A percentile compares a stretch with the other conserved stretches of the same genome.
phyloP scores from a whole-genome alignment of 495 filamentous ascomycete species.

The Neurospora africana region DNA sequence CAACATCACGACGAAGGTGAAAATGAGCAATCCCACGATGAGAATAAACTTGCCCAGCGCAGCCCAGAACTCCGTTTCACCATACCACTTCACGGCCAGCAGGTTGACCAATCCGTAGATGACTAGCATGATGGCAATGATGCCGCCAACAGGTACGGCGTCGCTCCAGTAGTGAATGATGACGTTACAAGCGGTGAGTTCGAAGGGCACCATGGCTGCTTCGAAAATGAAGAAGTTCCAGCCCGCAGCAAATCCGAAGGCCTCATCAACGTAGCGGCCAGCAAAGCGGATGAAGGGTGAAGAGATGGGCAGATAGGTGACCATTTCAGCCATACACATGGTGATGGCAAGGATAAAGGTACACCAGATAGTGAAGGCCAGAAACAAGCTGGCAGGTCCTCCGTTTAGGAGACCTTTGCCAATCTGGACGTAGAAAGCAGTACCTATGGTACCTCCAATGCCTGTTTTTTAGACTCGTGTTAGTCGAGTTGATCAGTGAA shows the following conservation, averaged over 20 bases:
- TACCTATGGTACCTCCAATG: conserved; percentile 49
- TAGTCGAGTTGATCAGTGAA: not conserved
- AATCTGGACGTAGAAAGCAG: conserved; percentile 41
- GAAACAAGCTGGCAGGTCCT: conserved; percentile 64
- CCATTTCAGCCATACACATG: conserved; percentile 65
- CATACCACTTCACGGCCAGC: conserved; percentile 54
- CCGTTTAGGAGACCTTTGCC: conserved; percentile 57
- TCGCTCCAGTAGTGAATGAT: conserved; percentile 62
- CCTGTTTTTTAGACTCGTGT: conserved; percentile 35
- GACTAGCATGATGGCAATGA: conserved; percentile 51
- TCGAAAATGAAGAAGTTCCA: conserved; percentile 71
- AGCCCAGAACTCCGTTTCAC: conserved; percentile 49
- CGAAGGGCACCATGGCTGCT: conserved; percentile 58
- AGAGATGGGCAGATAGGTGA: conserved; percentile 69
- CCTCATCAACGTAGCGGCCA: conserved; percentile 66
- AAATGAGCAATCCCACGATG: conserved; percentile 55
- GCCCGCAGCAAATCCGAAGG: conserved; percentile 55
- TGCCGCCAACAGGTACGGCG: conserved; percentile 49
- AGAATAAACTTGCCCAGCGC: conserved; percentile 57
- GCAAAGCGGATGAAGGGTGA: conserved; percentile 79
- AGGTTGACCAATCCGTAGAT: conserved; percentile 53
- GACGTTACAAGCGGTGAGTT: conserved; percentile 58
- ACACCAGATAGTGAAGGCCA: conserved; percentile 69
- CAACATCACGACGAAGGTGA: conserved; percentile 66
- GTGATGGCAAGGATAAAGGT: conserved; percentile 61